These are phyloP conservation scores for Globisporangium camurandrum DNA, from an alignment of 352 stramenopile genomes.

Conservation along the genomic window DNA sequence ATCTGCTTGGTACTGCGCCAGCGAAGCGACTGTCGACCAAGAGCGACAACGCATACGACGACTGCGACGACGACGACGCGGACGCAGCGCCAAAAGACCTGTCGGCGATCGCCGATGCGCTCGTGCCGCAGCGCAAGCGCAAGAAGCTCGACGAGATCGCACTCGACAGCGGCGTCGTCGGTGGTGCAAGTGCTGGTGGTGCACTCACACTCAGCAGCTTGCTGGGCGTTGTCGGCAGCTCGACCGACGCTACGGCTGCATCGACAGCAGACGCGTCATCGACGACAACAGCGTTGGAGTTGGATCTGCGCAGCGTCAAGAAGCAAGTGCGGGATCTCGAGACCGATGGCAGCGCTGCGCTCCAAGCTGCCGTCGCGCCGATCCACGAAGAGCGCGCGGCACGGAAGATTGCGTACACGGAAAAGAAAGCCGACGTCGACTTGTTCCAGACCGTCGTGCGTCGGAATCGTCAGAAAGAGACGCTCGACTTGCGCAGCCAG, in stretches of 20 bases:
- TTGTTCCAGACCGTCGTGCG: slow-evolving; percentile 88
- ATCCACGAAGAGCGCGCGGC: slow-evolving; percentile 82
- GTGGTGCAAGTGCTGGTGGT: slow-evolving; percentile 6
- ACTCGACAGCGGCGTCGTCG: slow-evolving; percentile 18
- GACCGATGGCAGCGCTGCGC: slow-evolving; percentile 37
- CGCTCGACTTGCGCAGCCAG: slow-evolving; percentile 91
- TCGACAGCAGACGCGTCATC: slow-evolving; percentile 15
- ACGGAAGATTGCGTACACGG: slow-evolving; percentile 86
- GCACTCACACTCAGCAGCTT: slow-evolving; percentile 35
- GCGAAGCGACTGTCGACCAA: slow-evolving; percentile 48
- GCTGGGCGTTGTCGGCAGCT: slow-evolving; percentile 12
- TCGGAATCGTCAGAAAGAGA: slow-evolving; percentile 91
- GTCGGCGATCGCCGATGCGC: slow-evolving; percentile 34
- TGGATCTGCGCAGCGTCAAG: slow-evolving; percentile 56
- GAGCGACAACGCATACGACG: slow-evolving; percentile 19
- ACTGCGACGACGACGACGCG: slow-evolving; percentile 30
- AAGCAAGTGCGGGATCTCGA: slow-evolving; percentile 71
- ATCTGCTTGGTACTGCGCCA: slow-evolving; percentile 55
- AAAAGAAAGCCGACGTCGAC: slow-evolving; percentile 85
- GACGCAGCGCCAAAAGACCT: slow-evolving; percentile 38
- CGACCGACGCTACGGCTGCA: slow-evolving; percentile 14
- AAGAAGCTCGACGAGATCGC: slow-evolving; percentile 51
- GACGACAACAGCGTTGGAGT: slow-evolving; percentile 15
- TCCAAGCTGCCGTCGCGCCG: slow-evolving; percentile 59
- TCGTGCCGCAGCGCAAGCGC: slow-evolving; percentile 38